phyloP scores from a whole-genome alignment of 768 basidiomycete genomes.

The Mycena sanguinolenta region DNA sequence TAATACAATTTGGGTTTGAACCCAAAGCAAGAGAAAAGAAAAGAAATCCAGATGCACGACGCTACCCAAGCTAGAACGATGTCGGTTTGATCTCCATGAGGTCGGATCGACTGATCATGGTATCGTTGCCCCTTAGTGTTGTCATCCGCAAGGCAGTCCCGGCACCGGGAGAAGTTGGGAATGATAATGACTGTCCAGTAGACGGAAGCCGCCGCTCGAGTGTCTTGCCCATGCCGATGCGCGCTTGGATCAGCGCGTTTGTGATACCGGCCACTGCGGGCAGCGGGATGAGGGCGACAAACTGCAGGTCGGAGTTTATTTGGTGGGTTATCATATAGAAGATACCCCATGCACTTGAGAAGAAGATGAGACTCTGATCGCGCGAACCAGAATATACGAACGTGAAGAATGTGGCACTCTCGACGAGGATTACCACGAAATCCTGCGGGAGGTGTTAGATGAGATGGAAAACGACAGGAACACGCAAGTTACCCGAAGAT shows the following conservation, averaged over 20 bases:
- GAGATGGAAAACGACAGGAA: background rate
- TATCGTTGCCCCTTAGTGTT: too few species aligned
- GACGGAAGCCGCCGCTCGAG: background rate
- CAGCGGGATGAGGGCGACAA: constrained; percentile 8
- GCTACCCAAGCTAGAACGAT: background rate
- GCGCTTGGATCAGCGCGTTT: constrained; percentile 24
- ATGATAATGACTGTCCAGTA: background rate
- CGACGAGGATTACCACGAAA: constrained; percentile 6
- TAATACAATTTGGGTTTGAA: background rate
- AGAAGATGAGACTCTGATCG: background rate
- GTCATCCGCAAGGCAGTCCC: background rate
- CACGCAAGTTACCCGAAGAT: background rate
- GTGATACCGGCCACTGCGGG: constrained; percentile 20
- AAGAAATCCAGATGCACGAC: background rate
- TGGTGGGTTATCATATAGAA: constrained; percentile 27
- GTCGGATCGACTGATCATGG: background rate
- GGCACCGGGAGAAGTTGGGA: background rate
- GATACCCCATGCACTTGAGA: background rate
- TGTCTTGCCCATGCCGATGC: constrained; percentile 19
- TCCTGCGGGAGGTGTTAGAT: background rate
- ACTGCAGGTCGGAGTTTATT: constrained; percentile 22
- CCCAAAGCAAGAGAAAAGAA: background rate
- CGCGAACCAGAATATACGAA: background rate
- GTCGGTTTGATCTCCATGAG: constrained; percentile 1
- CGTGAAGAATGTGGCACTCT: constrained; percentile 21